Evolutionary conservation across 202 grass and related monocot genomes (phyloP).

Genomic region (Schoenoplectus triqueter): DNA sequence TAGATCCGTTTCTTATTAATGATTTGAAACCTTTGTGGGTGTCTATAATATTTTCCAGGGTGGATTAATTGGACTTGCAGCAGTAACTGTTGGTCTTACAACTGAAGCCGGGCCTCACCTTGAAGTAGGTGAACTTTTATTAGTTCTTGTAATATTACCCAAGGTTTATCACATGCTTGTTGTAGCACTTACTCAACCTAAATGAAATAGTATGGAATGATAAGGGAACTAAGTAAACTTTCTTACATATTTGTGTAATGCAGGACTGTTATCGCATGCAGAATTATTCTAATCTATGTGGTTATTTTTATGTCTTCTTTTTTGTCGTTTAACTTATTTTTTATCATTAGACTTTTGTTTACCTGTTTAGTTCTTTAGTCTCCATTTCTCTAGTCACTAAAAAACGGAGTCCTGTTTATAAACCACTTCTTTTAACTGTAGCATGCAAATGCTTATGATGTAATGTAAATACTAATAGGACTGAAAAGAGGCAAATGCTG

Average conservation of each 20-base stretch:
- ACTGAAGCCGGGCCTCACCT: slow-evolving; percentile 84
- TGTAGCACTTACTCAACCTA: neutral
- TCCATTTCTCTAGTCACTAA: neutral
- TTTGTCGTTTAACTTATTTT: neutral
- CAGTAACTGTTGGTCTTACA: slow-evolving; percentile 87
- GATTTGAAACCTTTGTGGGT: neutral
- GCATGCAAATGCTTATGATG: slow-evolving; percentile 10
- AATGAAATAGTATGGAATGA: neutral
- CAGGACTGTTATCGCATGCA: neutral
- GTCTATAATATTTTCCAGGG: slow-evolving; percentile 64
- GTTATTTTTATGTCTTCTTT: neutral
- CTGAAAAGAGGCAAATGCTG: neutral
- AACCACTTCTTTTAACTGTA: neutral
- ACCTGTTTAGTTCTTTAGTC: neutral
- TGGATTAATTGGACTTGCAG: slow-evolving; percentile 92
- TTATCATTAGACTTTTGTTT: neutral
- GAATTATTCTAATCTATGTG: neutral
- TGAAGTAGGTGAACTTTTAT: slow-evolving; percentile 62
- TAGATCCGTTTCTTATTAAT: slow-evolving; percentile 37
- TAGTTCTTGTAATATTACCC: neutral
- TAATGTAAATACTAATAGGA: neutral
- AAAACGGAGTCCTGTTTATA: slow-evolving; percentile 16
- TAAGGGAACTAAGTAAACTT: neutral
- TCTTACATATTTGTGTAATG: slow-evolving; percentile 10
- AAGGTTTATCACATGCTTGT: slow-evolving; percentile 9